Conservation (phyloP, 2,329 filamentous ascomycete genomes). For the Neophaeococcomyces aloes region DNA sequence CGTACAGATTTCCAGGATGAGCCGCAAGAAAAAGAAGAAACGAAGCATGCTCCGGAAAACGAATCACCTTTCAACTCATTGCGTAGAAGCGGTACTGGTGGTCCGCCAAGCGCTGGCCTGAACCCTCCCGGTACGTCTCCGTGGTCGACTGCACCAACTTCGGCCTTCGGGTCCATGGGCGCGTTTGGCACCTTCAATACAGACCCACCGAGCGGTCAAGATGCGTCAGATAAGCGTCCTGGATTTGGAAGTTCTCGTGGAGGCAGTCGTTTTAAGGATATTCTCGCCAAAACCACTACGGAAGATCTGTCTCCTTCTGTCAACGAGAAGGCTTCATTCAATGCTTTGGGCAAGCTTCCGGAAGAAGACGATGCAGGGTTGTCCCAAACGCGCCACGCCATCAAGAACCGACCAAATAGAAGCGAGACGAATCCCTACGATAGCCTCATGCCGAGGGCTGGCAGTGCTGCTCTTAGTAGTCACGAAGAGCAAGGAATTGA, state of each 20-base stretch:
- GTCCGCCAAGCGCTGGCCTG: constrained; percentile 41
- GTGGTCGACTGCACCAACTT: constrained; percentile 51
- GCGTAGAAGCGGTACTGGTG: constrained; percentile 45
- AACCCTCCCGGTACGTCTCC: constrained; percentile 40
- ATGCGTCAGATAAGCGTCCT: constrained; percentile 54
- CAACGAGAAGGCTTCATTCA: constrained; percentile 46
- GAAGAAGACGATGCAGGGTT: constrained; percentile 40
- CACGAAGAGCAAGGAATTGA: constrained; percentile 53
- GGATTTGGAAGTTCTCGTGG: constrained; percentile 56
- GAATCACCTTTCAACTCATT: constrained; percentile 43
- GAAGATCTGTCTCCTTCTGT: constrained; percentile 49
- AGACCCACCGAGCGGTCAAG: constrained; percentile 36
- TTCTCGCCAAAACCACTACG: constrained; percentile 66
- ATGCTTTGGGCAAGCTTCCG: constrained; percentile 43
- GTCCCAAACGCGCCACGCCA: constrained; percentile 41
- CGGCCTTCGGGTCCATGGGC: constrained; percentile 63
- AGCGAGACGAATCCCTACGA: constrained; percentile 40
- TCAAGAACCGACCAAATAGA: constrained; percentile 38
- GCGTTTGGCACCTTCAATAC: constrained; percentile 77
- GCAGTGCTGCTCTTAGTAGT: constrained; percentile 60
- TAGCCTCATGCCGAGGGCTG: constrained; percentile 41
- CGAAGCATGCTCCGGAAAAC: constrained; percentile 31
- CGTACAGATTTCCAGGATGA: constrained; percentile 52
- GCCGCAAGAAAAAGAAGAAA: constrained; percentile 40
- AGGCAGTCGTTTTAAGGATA: constrained; percentile 74